Evolutionary conservation across 768 basidiomycete genomes (phyloP).

Genomic region (Kwoniella heveanensis): DNA sequence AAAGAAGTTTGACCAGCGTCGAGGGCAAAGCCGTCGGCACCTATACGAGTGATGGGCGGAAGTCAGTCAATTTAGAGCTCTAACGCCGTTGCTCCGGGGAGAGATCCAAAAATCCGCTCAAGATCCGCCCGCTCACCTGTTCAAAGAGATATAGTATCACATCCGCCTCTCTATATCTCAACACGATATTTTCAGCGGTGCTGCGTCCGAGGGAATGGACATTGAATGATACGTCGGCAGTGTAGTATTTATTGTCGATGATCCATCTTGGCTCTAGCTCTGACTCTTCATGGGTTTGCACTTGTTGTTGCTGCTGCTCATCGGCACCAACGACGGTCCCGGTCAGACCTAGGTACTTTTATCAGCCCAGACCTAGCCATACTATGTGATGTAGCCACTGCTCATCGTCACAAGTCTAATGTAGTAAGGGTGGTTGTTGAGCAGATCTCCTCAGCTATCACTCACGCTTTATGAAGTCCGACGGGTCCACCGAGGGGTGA

Average conservation of each 20-base stretch:
- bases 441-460: no score
- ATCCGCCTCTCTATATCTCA: slow-evolving; percentile 12
- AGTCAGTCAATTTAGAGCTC: no score
- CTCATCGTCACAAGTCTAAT: no score
- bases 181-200: slow-evolving; percentile 12
- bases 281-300: neutral
- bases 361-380: no score
- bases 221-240: slow-evolving; percentile 34
- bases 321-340: no score
- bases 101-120: no score
- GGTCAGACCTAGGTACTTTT: no score
- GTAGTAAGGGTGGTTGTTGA: no score
- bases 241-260: slow-evolving; percentile 54
- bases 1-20: slow-evolving; percentile 23
- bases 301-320: neutral
- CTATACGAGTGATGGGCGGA: slow-evolving; percentile 4
- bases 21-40: slow-evolving; percentile 31
- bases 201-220: slow-evolving; percentile 4
- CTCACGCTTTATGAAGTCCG: slow-evolving; percentile 34
- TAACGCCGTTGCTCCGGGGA: no score
- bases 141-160: slow-evolving; percentile 41
- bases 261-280: slow-evolving; percentile 23
- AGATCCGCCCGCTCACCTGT: slow-evolving; percentile 28
- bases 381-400: no score
- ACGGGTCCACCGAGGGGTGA: slow-evolving; percentile 20